phyloP scores from a whole-genome alignment of 805 yeast species.

The Gaillardinia entomophila region DNA sequence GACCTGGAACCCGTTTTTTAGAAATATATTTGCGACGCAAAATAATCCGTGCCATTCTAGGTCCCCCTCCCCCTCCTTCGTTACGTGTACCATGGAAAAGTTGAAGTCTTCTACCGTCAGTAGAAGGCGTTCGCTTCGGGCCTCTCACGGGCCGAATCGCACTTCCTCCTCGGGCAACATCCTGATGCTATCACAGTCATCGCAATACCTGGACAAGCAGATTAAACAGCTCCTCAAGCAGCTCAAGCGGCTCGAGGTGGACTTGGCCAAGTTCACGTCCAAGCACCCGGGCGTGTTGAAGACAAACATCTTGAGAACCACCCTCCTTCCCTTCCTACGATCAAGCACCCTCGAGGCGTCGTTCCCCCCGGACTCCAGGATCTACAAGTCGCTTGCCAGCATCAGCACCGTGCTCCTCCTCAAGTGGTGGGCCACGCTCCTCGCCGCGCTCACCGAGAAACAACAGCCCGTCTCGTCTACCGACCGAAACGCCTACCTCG shows the following conservation, averaged over 20 bases:
- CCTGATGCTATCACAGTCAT: neutral
- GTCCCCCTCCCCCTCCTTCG: neutral
- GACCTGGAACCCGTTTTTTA: no score
- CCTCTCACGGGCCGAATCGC: neutral
- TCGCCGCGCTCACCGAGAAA: constrained; percentile 12
- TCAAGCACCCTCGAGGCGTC: constrained; percentile 14
- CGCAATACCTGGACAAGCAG: constrained; percentile 6
- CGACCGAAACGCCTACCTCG: constrained; percentile 49
- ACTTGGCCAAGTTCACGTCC: constrained; percentile 38
- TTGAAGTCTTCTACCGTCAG: neutral
- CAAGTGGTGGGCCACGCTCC: constrained; percentile 52
- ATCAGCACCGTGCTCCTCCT: constrained; percentile 28
- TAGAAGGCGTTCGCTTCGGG: neutral
- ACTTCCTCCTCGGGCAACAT: neutral
- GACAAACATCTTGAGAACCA: constrained; percentile 43
- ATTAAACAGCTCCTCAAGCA: constrained; percentile 18
- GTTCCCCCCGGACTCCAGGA: constrained; percentile 13
- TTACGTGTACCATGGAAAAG: neutral
- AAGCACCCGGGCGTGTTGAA: constrained; percentile 29
- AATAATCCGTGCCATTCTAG: no score
- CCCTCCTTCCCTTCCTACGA: constrained; percentile 26
- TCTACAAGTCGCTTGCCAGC: constrained; percentile 28
- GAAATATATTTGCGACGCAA: no score
- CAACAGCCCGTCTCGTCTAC: constrained; percentile 29
- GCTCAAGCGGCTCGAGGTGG: constrained; percentile 38